These are phyloP conservation scores for Daldinia vernicosa DNA, from an alignment of 495 filamentous ascomycete species.

Conservation along the genomic window DNA sequence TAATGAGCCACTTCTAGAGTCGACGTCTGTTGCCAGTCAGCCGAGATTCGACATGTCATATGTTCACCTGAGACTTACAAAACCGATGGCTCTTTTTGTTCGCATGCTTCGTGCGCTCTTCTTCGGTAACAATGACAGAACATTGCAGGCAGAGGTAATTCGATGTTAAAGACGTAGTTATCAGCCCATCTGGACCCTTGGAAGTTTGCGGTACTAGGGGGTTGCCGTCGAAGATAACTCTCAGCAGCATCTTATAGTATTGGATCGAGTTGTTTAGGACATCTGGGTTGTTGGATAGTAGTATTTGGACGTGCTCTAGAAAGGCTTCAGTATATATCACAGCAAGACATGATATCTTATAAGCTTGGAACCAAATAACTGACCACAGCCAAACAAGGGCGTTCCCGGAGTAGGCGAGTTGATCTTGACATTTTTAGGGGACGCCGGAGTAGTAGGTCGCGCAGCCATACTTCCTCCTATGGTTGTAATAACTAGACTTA, in stretches of 20 bases:
- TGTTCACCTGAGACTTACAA: conserved; percentile 57
- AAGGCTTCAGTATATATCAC: conserved; percentile 33
- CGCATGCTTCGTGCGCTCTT: conserved; percentile 65
- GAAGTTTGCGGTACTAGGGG: conserved; percentile 61
- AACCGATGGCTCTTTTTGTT: conserved; percentile 68
- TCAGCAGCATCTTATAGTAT: conserved; percentile 63
- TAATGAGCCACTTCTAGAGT: conserved; percentile 77
- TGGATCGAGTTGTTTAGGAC: conserved; percentile 60
- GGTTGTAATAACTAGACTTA: background rate
- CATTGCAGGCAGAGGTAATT: conserved; percentile 79
- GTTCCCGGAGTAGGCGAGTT: conserved; percentile 60
- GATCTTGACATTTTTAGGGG: conserved; percentile 62
- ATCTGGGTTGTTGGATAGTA: conserved; percentile 59
- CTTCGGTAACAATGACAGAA: conserved; percentile 63
- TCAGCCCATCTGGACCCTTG: conserved; percentile 54
- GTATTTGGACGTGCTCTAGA: conserved; percentile 62
- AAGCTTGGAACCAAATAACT: conserved; percentile 17
- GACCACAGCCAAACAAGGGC: conserved; percentile 65
- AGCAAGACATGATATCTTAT: background rate
- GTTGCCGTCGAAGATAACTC: conserved; percentile 60
- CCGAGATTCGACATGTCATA: conserved; percentile 22
- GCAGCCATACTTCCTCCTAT: conserved; percentile 49
- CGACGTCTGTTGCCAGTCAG: conserved; percentile 68
- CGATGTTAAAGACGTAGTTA: conserved; percentile 61
- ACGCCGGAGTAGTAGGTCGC: conserved; percentile 60